A percentile compares a stretch with the other conserved stretches of the same genome.
phyloP scores from a whole-genome alignment of 306 rosid genomes.

The Sesbania bispinosa region DNA sequence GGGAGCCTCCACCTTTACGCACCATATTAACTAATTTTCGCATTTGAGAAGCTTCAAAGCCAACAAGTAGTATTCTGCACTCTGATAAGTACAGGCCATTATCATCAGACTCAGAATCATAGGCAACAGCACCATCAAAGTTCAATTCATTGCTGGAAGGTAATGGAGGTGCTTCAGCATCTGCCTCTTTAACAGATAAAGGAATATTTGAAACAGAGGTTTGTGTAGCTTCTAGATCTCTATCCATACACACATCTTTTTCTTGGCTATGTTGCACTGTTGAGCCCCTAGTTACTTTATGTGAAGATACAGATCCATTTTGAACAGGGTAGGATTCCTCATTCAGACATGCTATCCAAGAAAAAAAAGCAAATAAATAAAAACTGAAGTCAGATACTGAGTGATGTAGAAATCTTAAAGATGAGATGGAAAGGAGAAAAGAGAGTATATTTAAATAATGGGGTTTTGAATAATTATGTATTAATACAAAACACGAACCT shows the following conservation, averaged over 20 bases:
- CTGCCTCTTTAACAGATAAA: conserved; percentile 41
- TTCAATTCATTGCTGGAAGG: conserved; percentile 42
- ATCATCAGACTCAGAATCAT: conserved; percentile 87
- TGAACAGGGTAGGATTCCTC: conserved; percentile 87
- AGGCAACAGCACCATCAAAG: conserved; percentile 60
- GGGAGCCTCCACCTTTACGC: conserved; percentile 89
- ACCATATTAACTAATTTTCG: conserved; percentile 80
- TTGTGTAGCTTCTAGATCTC: conserved; percentile 60
- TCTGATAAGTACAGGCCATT: conserved; percentile 82
- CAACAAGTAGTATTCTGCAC: conserved; percentile 75
- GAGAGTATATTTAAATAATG: not conserved
- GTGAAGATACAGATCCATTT: conserved; percentile 56
- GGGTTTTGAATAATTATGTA: not conserved
- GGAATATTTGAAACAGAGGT: conserved; percentile 40
- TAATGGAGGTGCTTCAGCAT: conserved; percentile 36
- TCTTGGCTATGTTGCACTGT: conserved; percentile 58
- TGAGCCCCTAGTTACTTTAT: conserved; percentile 48
- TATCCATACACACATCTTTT: conserved; percentile 44
- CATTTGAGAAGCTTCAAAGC: conserved; percentile 83
- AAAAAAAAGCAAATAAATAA: conserved; percentile 13
- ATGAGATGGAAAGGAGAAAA: not conserved
- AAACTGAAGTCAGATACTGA: conserved; percentile 22
- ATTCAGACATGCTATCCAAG: conserved; percentile 65
- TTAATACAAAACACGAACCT: not conserved
- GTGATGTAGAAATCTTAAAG: not conserved